Base-by-base conservation (phyloP, 106 monocot species). In the Phalaenopsis aphrodite region DNA sequence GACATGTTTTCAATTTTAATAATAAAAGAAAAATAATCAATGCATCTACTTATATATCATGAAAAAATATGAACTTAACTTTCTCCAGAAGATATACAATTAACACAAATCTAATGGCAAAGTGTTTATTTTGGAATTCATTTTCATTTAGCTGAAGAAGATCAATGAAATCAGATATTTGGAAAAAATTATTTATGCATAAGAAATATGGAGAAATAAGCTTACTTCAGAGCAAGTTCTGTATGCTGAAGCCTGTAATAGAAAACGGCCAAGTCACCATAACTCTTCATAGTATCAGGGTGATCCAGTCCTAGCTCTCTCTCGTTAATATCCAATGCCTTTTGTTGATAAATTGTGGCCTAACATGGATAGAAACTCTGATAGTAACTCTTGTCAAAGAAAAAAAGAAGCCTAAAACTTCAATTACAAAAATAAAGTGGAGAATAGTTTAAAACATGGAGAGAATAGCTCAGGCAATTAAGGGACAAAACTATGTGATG, bases 281-380 rank as follows among this genome's bases (percentile, higher is more conserved):
- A 99, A 78, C 94, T 99, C 87, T 99, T 99, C 98, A 95, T 99
- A 19, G 98, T 99, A 85, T 99, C 98, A 42, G 98, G 98, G 83
- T 99, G 98, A 82, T 99, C 98, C 77, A 99, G 84, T 49, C 98
- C 98, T 80, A 99, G 94, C 85, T 99, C 98, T 76, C 98, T 87
- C 85, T 99, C 98, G 84, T 99, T 99, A 77, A 99, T 94, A 83
- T 99, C 98, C 73, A 99, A 87, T 68, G 98, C 98, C 77, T 99
- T 99, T 76, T 99, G 98, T 84, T 99, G 98, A 90, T 99, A 95
- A 76, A 94, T 94, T 75, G 98, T 99, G 43, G 94, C 94, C 98
- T 99, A 83, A 38, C 65, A 84, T 16, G 72, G 45, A 17, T 24
- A 78, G 23, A 42, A 49, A 77, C 76, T 78, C 41, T 49, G 71